Evolutionary conservation across 208 protist genomes (phyloP).

Genomic region (Wallacemonas sp.): DNA sequence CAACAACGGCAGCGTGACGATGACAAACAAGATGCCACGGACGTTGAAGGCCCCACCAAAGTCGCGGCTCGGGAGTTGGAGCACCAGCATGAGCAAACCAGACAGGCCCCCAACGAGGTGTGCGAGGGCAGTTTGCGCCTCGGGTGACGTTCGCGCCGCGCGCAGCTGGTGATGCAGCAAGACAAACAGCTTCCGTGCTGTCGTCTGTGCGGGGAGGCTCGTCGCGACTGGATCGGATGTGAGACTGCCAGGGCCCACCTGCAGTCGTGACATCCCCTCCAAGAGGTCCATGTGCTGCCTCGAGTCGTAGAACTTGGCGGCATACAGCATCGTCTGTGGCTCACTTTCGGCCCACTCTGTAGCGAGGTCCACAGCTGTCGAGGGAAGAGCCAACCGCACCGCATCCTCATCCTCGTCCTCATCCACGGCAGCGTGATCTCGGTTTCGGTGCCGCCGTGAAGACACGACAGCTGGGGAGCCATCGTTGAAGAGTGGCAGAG

Average conservation of each 20-base stretch:
- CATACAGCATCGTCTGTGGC: constrained; percentile 52
- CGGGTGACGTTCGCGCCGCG: constrained; percentile 25
- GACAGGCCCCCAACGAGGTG: constrained; percentile 34
- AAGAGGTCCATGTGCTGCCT: constrained; percentile 24
- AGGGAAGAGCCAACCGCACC: constrained; percentile 2
- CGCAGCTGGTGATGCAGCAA: constrained; percentile 41
- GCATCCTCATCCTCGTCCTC: neutral
- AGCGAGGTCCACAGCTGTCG: constrained; percentile 51
- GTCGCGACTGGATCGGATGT: neutral
- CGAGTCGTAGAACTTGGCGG: constrained; percentile 63
- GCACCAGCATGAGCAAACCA: constrained; percentile 32
- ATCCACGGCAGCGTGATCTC: neutral
- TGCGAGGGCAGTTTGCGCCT: constrained; percentile 20
- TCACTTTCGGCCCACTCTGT: constrained; percentile 58
- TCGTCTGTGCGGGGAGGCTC: neutral
- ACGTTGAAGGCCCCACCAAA: constrained; percentile 73
- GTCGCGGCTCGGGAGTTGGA: constrained; percentile 38
- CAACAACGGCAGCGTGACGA: constrained; percentile 54
- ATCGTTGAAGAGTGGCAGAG: constrained; percentile 1
- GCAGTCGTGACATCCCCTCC: constrained; percentile 19
- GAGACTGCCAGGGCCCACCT: constrained; percentile 1
- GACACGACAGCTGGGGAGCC: neutral
- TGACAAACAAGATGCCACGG: constrained; percentile 59
- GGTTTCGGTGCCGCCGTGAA: neutral
- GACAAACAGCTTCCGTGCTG: constrained; percentile 36